Conservation (phyloP, 768 basidiomycete species). For the Amanita pseudoporphyria region DNA sequence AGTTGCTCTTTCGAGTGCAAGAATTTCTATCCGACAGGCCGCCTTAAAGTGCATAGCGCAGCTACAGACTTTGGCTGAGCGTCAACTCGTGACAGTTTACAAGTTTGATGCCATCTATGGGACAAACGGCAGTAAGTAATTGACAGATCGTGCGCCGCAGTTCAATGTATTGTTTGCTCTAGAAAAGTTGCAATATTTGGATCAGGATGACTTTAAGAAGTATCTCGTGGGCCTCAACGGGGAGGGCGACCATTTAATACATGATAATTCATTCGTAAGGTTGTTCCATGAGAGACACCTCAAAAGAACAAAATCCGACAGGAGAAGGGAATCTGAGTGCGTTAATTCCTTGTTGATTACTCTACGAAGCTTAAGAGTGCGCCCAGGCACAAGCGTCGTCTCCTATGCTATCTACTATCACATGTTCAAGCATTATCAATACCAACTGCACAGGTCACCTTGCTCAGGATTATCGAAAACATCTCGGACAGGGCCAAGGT, state of each 20-base stretch:
- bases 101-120: slow-evolving; percentile 71
- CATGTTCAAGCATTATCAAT: slow-evolving; percentile 57
- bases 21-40: slow-evolving; percentile 33
- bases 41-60: slow-evolving; percentile 48
- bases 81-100: slow-evolving; percentile 49
- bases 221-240: slow-evolving; percentile 46
- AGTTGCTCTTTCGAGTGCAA: slow-evolving; percentile 42
- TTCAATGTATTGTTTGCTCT: slow-evolving; percentile 5
- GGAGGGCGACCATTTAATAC: slow-evolving; percentile 43
- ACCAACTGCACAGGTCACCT: slow-evolving; percentile 33
- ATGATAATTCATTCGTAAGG: slow-evolving; percentile 50
- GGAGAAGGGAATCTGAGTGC: slow-evolving; percentile 44
- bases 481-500: slow-evolving; percentile 40
- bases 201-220: slow-evolving; percentile 48
- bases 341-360: slow-evolving; percentile 14
- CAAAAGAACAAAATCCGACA: slow-evolving; percentile 36
- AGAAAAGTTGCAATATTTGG: slow-evolving; percentile 58
- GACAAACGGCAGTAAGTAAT: slow-evolving; percentile 37
- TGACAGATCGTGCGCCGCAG: not conserved
- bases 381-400: slow-evolving; percentile 55
- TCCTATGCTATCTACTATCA: slow-evolving; percentile 72
- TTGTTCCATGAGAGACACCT: slow-evolving; percentile 54
- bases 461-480: slow-evolving; percentile 40
- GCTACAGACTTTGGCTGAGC: slow-evolving; percentile 29
- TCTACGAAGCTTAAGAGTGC: not conserved